phyloP scores from a whole-genome alignment of 2,329 filamentous ascomycete genomes.

The Fusarium dimerum region DNA sequence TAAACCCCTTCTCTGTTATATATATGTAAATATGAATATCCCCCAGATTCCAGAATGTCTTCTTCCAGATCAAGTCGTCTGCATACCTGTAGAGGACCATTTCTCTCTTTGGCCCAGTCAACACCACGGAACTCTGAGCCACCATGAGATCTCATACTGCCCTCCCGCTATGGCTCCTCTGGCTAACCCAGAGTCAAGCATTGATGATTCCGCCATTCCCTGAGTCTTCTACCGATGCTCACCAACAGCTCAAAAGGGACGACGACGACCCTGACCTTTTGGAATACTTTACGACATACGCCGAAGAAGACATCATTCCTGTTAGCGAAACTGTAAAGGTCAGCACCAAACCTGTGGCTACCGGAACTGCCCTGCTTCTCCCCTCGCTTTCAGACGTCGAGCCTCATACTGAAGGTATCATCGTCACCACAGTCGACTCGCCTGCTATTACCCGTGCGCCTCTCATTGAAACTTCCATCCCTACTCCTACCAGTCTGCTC shows the following conservation, averaged over 20 bases:
- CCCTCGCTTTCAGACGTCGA: slow-evolving; percentile 32
- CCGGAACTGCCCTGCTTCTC: slow-evolving; percentile 31
- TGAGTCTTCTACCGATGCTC: slow-evolving; percentile 3
- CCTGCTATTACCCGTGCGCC: slow-evolving; percentile 15
- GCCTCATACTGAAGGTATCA: slow-evolving; percentile 34
- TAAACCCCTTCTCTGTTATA: slow-evolving; percentile 10
- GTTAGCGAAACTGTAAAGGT: slow-evolving; percentile 28
- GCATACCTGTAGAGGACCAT: slow-evolving; percentile 11
- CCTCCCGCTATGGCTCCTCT: slow-evolving; percentile 29
- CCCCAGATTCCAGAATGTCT: slow-evolving; percentile 6
- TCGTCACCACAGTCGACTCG: slow-evolving; percentile 27
- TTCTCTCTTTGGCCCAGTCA: slow-evolving; percentile 8
- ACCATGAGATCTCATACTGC: slow-evolving; percentile 24
- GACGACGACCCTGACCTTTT: slow-evolving; percentile 18
- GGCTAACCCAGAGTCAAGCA: slow-evolving; percentile 28
- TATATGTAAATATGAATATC: slow-evolving; percentile 24
- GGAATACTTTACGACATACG: slow-evolving; percentile 28
- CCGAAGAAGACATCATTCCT: slow-evolving; percentile 29
- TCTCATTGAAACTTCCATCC: slow-evolving; percentile 31
- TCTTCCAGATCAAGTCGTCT: slow-evolving; percentile 9
- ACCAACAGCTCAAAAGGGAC: slow-evolving; percentile 21
- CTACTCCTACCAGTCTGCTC: slow-evolving; percentile 39
- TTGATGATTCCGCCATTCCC: slow-evolving; percentile 15
- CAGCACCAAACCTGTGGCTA: slow-evolving; percentile 24
- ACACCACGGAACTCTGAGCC: slow-evolving; percentile 5